Evolutionary conservation across 2,329 filamentous ascomycete genomes (phyloP), one percentile per base, ranked within the genome.

Genomic region (Colletotrichum agaves): DNA sequence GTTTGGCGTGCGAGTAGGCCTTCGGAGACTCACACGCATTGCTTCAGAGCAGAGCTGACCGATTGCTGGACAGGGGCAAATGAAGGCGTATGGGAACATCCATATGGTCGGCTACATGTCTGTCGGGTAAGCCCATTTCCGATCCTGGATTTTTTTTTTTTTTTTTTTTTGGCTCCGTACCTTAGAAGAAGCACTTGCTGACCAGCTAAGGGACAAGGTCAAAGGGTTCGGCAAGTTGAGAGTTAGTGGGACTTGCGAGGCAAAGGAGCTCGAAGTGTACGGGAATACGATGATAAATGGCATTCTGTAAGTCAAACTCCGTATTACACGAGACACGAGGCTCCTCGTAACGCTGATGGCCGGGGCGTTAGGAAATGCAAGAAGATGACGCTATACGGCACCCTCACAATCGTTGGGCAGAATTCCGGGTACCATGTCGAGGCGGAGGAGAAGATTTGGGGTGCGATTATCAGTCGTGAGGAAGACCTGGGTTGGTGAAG

Each of bases 71-170:
- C 57, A 83, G 82, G 50, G 80, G 81, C 53, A 78, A 76, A 76
- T 85, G 67, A 84, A 84, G 69, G 81, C 81, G 2, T 82, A 82
- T 55, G 83, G 82, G 6, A 84, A 84, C 69, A 80, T 85, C 19
- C 72, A 77, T 47, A 74, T 84, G 44, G 75, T 72, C 15, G 83
- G 83, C 46, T 78, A 75, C 58, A 74, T 81, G 31, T 71, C 75
- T 35, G 79, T 79, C 64, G 78, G 73, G 81, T 81, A 72, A 70
- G 77, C n/a, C 33, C 31, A 4, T 17, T 12, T 35, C 6, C 47
- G 33, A 52, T 11, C 27, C 33, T 35, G n/a, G n/a, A n/a, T n/a
- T n/a, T n/a, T n/a, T n/a, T n/a, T n/a, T n/a, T n/a, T n/a, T n/a
- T n/a, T n/a, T n/a, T n/a, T n/a, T n/a, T n/a, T 21, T 39, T n/a